These are phyloP conservation scores for Penicillium tannophilum DNA, from an alignment of 495 filamentous ascomycete genomes.

Conservation along the genomic window DNA sequence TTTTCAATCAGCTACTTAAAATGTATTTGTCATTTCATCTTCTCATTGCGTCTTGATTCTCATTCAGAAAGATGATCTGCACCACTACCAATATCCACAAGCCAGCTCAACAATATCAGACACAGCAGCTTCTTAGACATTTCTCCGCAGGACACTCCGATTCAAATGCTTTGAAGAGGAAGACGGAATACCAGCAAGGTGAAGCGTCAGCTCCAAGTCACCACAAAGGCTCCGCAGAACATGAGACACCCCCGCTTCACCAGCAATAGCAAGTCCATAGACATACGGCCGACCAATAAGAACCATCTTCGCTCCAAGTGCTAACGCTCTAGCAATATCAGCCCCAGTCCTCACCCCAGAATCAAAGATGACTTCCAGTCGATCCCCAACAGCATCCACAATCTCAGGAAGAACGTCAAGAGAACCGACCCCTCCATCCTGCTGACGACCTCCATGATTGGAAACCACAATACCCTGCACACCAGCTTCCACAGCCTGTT, in stretches of 20 bases:
- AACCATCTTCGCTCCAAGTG: conserved; percentile 55
- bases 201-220: conserved; percentile 15
- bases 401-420: conserved; percentile 48
- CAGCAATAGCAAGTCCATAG: conserved; percentile 32
- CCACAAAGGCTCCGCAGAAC: conserved; percentile 27
- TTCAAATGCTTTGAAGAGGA: conserved; percentile 5
- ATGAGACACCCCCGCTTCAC: conserved; percentile 29
- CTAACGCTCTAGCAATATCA: conserved; percentile 54
- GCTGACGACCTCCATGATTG: conserved; percentile 17
- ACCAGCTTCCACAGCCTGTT: conserved; percentile 49
- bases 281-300: conserved; percentile 48
- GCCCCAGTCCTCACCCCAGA: conserved; percentile 49
- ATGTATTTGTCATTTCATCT: no score
- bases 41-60: no score
- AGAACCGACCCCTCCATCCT: conserved; percentile 47
- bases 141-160: not conserved
- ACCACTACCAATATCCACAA: not conserved
- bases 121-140: not conserved
- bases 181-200: conserved; percentile 10
- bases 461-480: conserved; percentile 59
- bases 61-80: no score
- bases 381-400: conserved; percentile 48
- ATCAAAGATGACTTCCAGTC: conserved; percentile 50
- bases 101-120: not conserved
- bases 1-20: no score